Base-by-base conservation (phyloP, 177 flowering plant genomes). In the Tripterygium wilfordii region DNA sequence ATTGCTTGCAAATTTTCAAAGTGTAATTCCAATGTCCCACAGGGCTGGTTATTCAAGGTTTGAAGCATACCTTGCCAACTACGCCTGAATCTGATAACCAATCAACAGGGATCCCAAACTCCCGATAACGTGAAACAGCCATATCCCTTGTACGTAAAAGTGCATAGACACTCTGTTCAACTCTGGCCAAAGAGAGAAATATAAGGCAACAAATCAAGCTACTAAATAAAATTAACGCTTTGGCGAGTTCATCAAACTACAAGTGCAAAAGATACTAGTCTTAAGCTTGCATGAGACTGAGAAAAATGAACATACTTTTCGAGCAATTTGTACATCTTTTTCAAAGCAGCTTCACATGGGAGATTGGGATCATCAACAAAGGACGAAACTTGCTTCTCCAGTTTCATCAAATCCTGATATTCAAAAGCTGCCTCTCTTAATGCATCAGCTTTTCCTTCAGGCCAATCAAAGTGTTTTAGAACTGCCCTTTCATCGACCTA, bases 391-490 rank as follows among this genome's bases (percentile, higher is more conserved):
- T 47, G 74, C 61, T 72, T 83, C 73, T 90, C 97, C 57, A 94
- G 54, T 58, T 87, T 94, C 73, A 68, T 48, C 30, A 89, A 64
- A 54, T 89, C 99, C 53, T 84, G 92, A 55, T 87, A 94, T 56
- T 87, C 99, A 62, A 89, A 94, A n/a, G 99, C 78, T 35, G 99
- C 97, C 61, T 94, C 99, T 62, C 99, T 77, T 32, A 90, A 53
- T 49, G 97, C 97, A 71, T 94, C 99, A 26, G 97, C 97, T 71
- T 89, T 94, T 10, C 88, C 83, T 70, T 94, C 97, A 36, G 99
- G 96, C 99, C 99, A 94, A 59, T 94, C 99, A 49, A 94, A 94
- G 69, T 94, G 97, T 77, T 94, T 94, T 20, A 94, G 90, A 32
- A 90, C 99, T n/a, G 96, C 97, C 48, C 95, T 77, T 67, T 94